Evolutionary conservation across 768 basidiomycete species (phyloP), one percentile per base, ranked within the genome.

Genomic region (Leccinum broughii): DNA sequence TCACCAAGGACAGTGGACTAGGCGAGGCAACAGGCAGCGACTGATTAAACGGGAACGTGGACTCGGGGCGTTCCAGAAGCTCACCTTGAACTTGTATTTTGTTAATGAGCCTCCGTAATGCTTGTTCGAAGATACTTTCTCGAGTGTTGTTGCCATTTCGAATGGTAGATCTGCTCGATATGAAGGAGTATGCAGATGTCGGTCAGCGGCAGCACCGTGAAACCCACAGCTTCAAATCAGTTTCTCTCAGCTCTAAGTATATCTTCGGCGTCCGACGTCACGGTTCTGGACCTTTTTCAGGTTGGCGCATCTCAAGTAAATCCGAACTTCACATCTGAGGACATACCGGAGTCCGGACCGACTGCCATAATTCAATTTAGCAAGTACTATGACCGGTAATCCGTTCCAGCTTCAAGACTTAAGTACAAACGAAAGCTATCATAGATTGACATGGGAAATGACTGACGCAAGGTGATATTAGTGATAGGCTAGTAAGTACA

Each of bases 81-180:
- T 51, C 63, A 84, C 92, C 80, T 85, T 89, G 80, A 89, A 92
- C 76, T 85, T 90, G 80, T 93, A 98, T 73, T 98, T 98, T 61
- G 77, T 82, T 58, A 98, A 72, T 57, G 84, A 82, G 24, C 96
- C 97, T 59, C 83, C 88, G 62, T 89, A 96, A 11, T 85, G 81
- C 74, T 89, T 89, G 83, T 85, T 93, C 10, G 84, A 80, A 1
- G 92, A 89, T 17, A 94, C 62, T 70, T 86, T 84, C 65, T 90
- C 84, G 64, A 95, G 83, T 35, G 69, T 66, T 26, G 35, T 7
- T 46, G 66, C 55, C 66, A 73, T 68, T 51, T 32, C 17, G 26
- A 32, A 35, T 28, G 37, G 30, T 46, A 20, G 24, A 13, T 4
- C 61, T 35, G n/a, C 44, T 49, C 24, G 48, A 49, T 26, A 20